A percentile compares a stretch with the other conserved stretches of the same genome.
Conservation (phyloP, 768 basidiomycete species). For the Kwoniella dendrophila region DNA sequence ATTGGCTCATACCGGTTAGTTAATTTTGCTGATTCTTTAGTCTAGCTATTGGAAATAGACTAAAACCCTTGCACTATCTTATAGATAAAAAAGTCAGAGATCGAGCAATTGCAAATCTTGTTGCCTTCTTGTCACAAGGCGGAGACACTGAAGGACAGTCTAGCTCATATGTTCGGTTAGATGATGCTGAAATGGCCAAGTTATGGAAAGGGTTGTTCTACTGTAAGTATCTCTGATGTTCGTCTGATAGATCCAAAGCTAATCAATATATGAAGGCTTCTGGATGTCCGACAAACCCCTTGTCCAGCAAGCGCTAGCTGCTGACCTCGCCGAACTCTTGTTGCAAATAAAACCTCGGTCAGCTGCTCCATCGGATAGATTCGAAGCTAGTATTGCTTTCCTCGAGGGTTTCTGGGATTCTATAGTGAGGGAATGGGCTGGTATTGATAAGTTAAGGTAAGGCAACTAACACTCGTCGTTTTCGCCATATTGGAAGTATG, state of each 20-base stretch:
- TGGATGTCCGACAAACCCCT: slow-evolving; percentile 99
- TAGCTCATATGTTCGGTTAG: slow-evolving; percentile 60
- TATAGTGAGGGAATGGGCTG: slow-evolving; percentile 88
- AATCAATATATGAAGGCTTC: slow-evolving; percentile 69
- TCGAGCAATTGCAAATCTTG: slow-evolving; percentile 79
- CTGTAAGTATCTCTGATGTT: slow-evolving; percentile 62
- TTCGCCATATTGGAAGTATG: not conserved
- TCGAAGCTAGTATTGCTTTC: slow-evolving; percentile 66
- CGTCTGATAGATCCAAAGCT: not conserved
- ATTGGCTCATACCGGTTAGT: slow-evolving; percentile 84
- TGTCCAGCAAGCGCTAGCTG: slow-evolving; percentile 87
- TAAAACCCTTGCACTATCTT: not conserved
- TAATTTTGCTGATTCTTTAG: not conserved
- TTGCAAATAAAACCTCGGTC: slow-evolving; percentile 64
- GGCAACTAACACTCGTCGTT: slow-evolving; percentile 33
- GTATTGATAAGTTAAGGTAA: slow-evolving; percentile 85
- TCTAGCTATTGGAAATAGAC: not conserved
- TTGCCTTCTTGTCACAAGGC: slow-evolving; percentile 70
- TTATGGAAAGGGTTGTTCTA: slow-evolving; percentile 98
- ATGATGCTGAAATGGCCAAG: slow-evolving; percentile 80
- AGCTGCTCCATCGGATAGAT: slow-evolving; percentile 47
- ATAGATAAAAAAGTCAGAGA: slow-evolving; percentile 90
- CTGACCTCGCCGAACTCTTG: slow-evolving; percentile 78
- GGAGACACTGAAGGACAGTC: slow-evolving; percentile 25
- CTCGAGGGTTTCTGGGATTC: slow-evolving; percentile 88